A percentile compares a stretch with the other conserved stretches of the same genome.
These are phyloP conservation scores for Zasmidium cellare DNA, from an alignment of 2,329 filamentous ascomycete genomes.

Conservation along the genomic window DNA sequence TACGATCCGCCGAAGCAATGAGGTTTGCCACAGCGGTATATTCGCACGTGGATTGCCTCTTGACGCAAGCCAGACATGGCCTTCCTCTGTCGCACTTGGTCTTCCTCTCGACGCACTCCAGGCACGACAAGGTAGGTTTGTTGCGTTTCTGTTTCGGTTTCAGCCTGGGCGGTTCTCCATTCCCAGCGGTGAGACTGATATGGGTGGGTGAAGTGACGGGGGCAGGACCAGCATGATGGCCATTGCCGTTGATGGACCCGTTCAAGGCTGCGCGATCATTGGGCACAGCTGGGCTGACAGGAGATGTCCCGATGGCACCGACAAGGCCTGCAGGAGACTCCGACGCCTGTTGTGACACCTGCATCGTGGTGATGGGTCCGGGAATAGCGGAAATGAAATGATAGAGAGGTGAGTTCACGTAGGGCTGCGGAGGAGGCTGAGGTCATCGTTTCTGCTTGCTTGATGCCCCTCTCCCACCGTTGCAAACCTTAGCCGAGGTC, in stretches of 20 bases:
- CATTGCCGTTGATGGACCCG: neutral
- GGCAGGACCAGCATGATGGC: neutral
- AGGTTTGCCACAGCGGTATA: conserved; percentile 77
- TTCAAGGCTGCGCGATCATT: neutral
- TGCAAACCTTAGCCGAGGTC: neutral
- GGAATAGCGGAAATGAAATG: neutral
- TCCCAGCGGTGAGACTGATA: neutral
- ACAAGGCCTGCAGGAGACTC: neutral
- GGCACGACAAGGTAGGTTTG: conserved; percentile 77
- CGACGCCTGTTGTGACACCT: neutral
- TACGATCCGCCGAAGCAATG: conserved; percentile 56
- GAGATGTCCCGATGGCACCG: neutral
- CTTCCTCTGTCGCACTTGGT: conserved; percentile 79
- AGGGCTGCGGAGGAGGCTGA: neutral
- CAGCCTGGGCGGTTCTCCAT: neutral
- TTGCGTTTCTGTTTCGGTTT: conserved; percentile 73
- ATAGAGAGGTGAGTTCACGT: neutral
- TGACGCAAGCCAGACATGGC: conserved; percentile 65
- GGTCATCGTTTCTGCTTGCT: neutral
- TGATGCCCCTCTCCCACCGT: neutral
- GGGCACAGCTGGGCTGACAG: neutral
- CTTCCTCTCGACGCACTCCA: conserved; percentile 79
- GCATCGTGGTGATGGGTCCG: neutral
- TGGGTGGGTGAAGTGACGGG: neutral
- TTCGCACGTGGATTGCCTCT: conserved; percentile 72